phyloP scores from a whole-genome alignment of 164 flowering plant species.

The Macadamia integrifolia region DNA sequence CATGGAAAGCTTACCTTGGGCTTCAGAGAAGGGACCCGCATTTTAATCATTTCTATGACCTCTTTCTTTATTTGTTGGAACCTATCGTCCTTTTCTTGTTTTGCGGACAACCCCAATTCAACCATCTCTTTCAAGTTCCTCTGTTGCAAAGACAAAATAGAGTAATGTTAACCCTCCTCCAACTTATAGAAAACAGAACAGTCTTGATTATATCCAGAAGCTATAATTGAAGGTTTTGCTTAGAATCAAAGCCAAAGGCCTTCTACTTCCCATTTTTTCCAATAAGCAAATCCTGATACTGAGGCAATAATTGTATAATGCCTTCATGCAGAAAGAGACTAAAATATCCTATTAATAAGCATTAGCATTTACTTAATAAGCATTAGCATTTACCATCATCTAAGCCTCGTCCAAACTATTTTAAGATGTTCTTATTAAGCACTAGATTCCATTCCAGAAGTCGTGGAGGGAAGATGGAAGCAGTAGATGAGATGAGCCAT shows the following conservation, averaged over 20 bases:
- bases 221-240: background rate
- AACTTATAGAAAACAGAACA: background rate
- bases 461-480: background rate
- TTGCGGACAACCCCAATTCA: conserved; percentile 59
- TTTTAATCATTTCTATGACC: conserved; percentile 70
- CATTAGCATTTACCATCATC: background rate
- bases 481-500: background rate
- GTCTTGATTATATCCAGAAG: background rate
- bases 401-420: background rate
- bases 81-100: conserved; percentile 70
- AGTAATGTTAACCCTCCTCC: background rate
- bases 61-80: conserved; percentile 81
- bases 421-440: background rate
- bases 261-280: too few relatives aligned
- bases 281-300: too few relatives aligned
- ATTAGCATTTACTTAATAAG: background rate
- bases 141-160: conserved; percentile 27
- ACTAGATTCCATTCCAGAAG: background rate
- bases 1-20: conserved; percentile 42
- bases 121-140: conserved; percentile 80
- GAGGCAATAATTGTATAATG: too few relatives aligned
- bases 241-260: too few relatives aligned
- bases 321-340: too few relatives aligned
- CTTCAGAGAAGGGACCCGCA: conserved; percentile 35
- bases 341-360: background rate